Evolutionary conservation across 1,284 basidiomycete species (phyloP), one percentile per base, ranked within the genome.

Genomic region (Spongispora temasekensis): DNA sequence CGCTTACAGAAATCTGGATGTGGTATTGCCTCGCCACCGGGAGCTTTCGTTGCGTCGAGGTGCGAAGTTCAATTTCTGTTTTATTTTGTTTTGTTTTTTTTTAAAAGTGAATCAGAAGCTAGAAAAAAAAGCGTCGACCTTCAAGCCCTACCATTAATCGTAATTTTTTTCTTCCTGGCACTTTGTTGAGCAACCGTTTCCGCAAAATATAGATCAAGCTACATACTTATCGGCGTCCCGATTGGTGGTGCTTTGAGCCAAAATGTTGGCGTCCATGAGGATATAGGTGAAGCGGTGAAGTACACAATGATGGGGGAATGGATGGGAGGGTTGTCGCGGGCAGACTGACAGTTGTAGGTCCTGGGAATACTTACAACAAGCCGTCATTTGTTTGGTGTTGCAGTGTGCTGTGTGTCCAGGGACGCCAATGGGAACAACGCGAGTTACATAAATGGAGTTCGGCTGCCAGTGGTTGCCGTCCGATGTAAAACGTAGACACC

Each of bases 51-150:
- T 23, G 58, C 2, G n/a, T 5, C 34, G 54, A 61, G 25, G 56
- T 62, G 10, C 30, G 46, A 67, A 67, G 66, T 28, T 67, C 46
- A 13, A 67, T 53, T 19, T 35, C 66, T 70, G 31, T 56, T n/a
- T n/a, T n/a, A n/a, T n/a, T n/a, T n/a, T n/a, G n/a, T n/a, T n/a
- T n/a, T n/a, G n/a, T n/a, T n/a, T n/a, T n/a, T n/a, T n/a, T n/a
- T n/a, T 9, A 42, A 9, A 10, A 34, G 8, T 37, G 15, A 57
- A 51, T 60, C 9, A 1, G 21, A 5, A 55, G 8, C 27, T n/a
- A 30, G 15, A 0, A 6, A 17, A 56, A 61, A 30, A n/a, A 31
- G 25, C 10, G 4, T n/a, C n/a, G 55, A 57, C 15, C 4, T 15
- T 17, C 10, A 5, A 12, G 23, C 19, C 46, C 34, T 21, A 70